phyloP scores from a whole-genome alignment of 257 asterid species.

The Lantana camara region DNA sequence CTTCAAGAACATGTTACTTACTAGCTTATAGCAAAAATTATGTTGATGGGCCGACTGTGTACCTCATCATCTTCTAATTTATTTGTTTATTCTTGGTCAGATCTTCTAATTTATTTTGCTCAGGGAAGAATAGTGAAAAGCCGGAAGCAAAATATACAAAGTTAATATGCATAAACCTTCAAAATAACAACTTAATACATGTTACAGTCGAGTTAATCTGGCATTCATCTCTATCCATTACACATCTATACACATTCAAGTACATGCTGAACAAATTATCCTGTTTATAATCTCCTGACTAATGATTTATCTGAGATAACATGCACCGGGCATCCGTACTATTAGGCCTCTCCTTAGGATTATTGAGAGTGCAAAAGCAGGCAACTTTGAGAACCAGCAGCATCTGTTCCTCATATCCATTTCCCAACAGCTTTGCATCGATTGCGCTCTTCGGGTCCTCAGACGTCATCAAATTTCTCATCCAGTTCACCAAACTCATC shows the following conservation, averaged over 20 bases:
- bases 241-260: not conserved
- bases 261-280: constrained; percentile 4
- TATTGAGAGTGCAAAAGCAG: constrained; percentile 72
- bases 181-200: too few species aligned
- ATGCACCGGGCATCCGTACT: constrained; percentile 72
- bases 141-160: too few species aligned
- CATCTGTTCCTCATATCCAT: constrained; percentile 84
- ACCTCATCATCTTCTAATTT: too few species aligned
- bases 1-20: too few species aligned
- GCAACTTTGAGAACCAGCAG: constrained; percentile 85
- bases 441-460: constrained; percentile 73
- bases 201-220: not conserved
- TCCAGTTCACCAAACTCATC: constrained; percentile 74
- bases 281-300: constrained; percentile 3
- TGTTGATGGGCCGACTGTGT: too few species aligned
- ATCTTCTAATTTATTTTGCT: too few species aligned
- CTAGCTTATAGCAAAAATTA: too few species aligned
- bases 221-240: not conserved
- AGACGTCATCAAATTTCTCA: constrained; percentile 83
- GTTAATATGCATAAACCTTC: too few species aligned
- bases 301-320: constrained; percentile 72
- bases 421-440: constrained; percentile 57
- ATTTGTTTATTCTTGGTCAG: too few species aligned
- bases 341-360: constrained; percentile 86
- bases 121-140: too few species aligned